Evolutionary conservation across 192 early-diverging fungal genomes (phyloP), one percentile per base, ranked within the genome.

Genomic region (Backusella tuberculispora): DNA sequence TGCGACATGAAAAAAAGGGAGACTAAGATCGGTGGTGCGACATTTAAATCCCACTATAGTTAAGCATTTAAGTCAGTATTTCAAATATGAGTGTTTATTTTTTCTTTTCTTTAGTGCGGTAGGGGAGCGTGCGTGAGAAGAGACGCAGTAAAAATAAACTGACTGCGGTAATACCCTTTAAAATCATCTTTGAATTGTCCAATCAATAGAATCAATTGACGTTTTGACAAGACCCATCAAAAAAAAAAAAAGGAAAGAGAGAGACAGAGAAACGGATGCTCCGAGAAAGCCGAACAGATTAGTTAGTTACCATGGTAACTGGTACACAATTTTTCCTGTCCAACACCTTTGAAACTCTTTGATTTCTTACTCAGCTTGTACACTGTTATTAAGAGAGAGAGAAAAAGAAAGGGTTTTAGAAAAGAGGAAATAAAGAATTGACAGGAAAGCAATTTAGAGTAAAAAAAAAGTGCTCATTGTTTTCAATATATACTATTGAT

Each of bases 191-290:
- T 26, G 53, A 24, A 26, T 60, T 60, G 21, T 26, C 21, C 53
- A 60, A 60, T 26, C 53, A 60, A 3, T 26, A 19, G 21, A 4
- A 26, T 60, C 53, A 60, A 60, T 60, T 21, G 29, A 24, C 17
- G 21, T 13, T 60, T 53, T 60, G 53, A 60, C 53, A 60, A 60
- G 53, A 60, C 53, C 53, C 21, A 60, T 60, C 50, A 56, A 60
- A 60, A 60, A 26, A 60, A 60, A 26, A 26, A 53, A n/a, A 53
- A 3, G 9, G 2, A 53, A 9, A 26, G 21, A 53, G 2, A 13
- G 24, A 26, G 26, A 60, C 21, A 26, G 9, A 26, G 53, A 60
- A 13, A 0, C 53, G 53, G 53, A 10, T 60, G 9, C 24, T 29
- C 53, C 53, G 21, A 24, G 53, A 12, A 60, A 60, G 21, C 53